Base-by-base conservation (phyloP, 345 rosid genomes). In the Sisymbrium irio region DNA sequence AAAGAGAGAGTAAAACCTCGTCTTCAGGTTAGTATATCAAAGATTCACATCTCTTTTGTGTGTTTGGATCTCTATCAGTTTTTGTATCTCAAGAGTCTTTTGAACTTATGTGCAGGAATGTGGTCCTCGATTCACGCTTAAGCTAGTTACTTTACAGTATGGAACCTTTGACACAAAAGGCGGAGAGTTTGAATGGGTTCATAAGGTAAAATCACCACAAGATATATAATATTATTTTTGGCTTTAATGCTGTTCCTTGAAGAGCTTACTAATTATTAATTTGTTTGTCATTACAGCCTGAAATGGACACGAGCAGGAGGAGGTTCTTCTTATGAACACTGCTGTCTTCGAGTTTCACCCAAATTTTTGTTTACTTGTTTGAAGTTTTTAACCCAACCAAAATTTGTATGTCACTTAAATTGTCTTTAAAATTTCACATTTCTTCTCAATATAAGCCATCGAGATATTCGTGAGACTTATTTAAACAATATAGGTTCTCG, bases 121-220 rank as follows among this genome's bases (percentile, higher is more conserved):
- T 33, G 98, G 98, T 51, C 99, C 99, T 56, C 83, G 88, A 57
- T 92, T 92, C 71, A 90, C 97, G 7, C 79, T 95, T 42, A 95
- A 95, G 82, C 82, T 92, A 63, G 74, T 80, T 60, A 88, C 85
- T 47, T 80, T 95, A 67, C 98, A 92, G 77, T 92, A 95, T 71
- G 98, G 98, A 79, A 92, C 97, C 1, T 95, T 95, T 53, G 96
- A 90, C 69, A 81, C 94, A 17, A 86, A 79, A 82, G 90, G 92
- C 0, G 97, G 94, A 7, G 99, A 95, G 77, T 90, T 80, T 37
- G 98, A 92, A 82, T 90, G 98, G 99, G 99, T 88, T 82, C 97
- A 95, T 75, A 93, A 91, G 93, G 97, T 89, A 82, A 69, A 53
- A 45, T 73, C 17, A 55, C 6, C 87, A 84, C 72, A 90, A 85